A percentile compares a stretch with the other conserved stretches of the same genome.
phyloP scores from a whole-genome alignment of 352 stramenopile genomes.

The Pseudoperonospora humuli region DNA sequence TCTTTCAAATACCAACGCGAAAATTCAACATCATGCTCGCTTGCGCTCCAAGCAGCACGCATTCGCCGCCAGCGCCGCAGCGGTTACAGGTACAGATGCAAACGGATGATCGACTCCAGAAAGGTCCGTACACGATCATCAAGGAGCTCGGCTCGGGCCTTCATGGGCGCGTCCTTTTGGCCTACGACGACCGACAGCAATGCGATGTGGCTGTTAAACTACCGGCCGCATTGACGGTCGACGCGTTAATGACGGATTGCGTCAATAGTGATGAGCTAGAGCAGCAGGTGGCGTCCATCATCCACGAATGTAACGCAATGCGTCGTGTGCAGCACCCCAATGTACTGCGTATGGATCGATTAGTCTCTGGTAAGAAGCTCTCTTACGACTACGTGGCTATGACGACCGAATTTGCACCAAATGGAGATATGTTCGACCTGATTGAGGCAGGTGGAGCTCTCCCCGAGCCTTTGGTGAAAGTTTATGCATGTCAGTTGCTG shows the following conservation, averaged over 20 bases:
- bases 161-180: slow-evolving; percentile 56
- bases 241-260: slow-evolving; percentile 5
- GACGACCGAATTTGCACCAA: slow-evolving; percentile 66
- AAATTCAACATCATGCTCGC: slow-evolving; percentile 17
- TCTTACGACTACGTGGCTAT: slow-evolving; percentile 51
- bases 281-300: slow-evolving; percentile 53
- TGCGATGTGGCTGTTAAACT: slow-evolving; percentile 69
- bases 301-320: slow-evolving; percentile 56
- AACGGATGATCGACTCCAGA: slow-evolving; percentile 4
- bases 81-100: background rate
- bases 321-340: slow-evolving; percentile 47
- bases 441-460: slow-evolving; percentile 62
- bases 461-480: slow-evolving; percentile 41
- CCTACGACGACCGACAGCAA: slow-evolving; percentile 37
- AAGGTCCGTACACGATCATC: slow-evolving; percentile 41
- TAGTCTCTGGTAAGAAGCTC: slow-evolving; percentile 37
- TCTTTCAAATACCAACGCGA: slow-evolving; percentile 1
- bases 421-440: slow-evolving; percentile 83
- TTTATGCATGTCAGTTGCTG: slow-evolving; percentile 75
- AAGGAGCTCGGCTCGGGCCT: slow-evolving; percentile 55
- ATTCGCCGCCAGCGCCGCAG: background rate
- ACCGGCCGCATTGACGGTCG: slow-evolving; percentile 33
- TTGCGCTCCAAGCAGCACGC: slow-evolving; percentile 11
- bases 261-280: slow-evolving; percentile 38
- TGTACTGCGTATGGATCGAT: slow-evolving; percentile 37